Evolutionary conservation across 257 asterid species (phyloP), one percentile per base, ranked within the genome.

Genomic region (Gynochthodes officinalis): DNA sequence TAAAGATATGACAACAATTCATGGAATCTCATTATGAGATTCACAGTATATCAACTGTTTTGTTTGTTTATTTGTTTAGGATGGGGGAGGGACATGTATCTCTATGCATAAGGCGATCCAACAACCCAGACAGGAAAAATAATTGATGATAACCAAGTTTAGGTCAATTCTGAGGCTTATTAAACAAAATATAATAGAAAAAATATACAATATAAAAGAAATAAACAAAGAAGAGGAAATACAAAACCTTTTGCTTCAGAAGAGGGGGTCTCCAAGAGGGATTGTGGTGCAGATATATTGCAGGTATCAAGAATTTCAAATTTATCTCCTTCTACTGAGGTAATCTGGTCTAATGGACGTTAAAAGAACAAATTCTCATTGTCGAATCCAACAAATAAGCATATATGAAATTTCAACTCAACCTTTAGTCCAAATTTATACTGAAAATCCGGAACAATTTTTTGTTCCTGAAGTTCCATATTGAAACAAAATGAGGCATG

Each of bases 261-360:
- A 40, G 68, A 40, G 67, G 73, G 72, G 76, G 64, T 71, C 69
- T 64, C 81, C 73, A 70, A 42, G 73, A 57, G 78, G 69, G 81
- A 76, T 66, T 74, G 82, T 70, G 81, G 76, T 71, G 87, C 83
- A 82, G 88, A 82, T 75, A 80, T 67, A 78, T 75, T 77, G 63
- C 71, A 76, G 69, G 81, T 76, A 79, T 72, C 81, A 64, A 80
- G 71, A 67, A 76, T 62, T 62, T 78, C 76, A 50, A 74, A 23
- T 59, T 80, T 85, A 74, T 75, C 84, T 76, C 76, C 87, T 74
- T 76, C 71, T 70, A 73, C 69, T 72, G 94, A 67, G 50, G 76
- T 58, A 70, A 82, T 81, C 78, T 84, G 83, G 83, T 87, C 91
- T 87, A 81, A 52, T 53, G 60, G 79, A 85, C 73, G 82, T 90